Evolutionary conservation across 2,329 filamentous ascomycete species (phyloP), one percentile per base, ranked within the genome.

Genomic region (Phialemoniopsis sp.): DNA sequence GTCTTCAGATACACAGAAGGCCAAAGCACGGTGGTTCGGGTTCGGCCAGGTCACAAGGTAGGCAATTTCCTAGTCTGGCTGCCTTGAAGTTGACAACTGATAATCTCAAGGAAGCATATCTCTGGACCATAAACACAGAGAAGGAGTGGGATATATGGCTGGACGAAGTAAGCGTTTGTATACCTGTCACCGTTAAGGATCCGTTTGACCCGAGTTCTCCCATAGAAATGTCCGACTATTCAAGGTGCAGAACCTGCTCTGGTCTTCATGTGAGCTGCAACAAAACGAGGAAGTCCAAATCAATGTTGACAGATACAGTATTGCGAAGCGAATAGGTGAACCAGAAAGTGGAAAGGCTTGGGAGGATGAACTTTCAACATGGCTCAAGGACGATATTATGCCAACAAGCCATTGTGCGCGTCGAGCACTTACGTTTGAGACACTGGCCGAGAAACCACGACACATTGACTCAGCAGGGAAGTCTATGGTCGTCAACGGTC

Each of bases 21-120:
- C 13, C 30, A 29, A 18, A 39, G 31, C 37, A 39, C 31, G 6
- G 31, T 39, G 4, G 14, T 39, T 4, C 37, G 34, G 19, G 34
- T 39, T 14, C 19, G 29, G 14, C 6, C 19, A 18, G 18, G 19
- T 3, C 19, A 33, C 9, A n/a, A 39, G 37, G 37, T 39, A 15
- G 10, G 6, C 6, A n/a, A n/a, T 5, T n/a, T n/a, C 30, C n/a
- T n/a, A n/a, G n/a, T n/a, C n/a, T n/a, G n/a, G n/a, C n/a, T n/a
- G n/a, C n/a, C n/a, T n/a, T n/a, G n/a, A 19, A 29, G 13, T 26
- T 17, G 13, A 19, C 6, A n/a, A 4, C 19, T 31, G 4, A 7
- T 5, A 13, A 1, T 9, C n/a, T 13, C 10, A 29, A 39, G 37
- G 33, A 29, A 5, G 18, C 33, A 8, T n/a, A 34, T 2, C 14